Evolutionary conservation across 2,329 filamentous ascomycete species (phyloP), one percentile per base, ranked within the genome.

Genomic region (Ophiosphaerella korrae): DNA sequence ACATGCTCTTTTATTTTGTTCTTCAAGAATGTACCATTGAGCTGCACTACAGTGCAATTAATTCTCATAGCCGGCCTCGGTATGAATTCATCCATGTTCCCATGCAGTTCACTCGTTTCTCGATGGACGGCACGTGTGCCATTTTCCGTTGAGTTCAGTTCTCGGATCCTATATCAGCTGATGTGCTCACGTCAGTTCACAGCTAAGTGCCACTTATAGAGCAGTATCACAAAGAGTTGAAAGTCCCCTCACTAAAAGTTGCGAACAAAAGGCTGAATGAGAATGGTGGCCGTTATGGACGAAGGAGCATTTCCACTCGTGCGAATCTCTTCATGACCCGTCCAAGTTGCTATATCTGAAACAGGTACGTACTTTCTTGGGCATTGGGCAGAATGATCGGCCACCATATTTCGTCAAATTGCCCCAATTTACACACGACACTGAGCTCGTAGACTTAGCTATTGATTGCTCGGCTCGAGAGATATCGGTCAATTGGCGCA

Each of bases 141-240:
- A 29, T 56, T 58, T 58, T 63, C 39, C 45, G 42, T 9, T 54
- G 52, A 31, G 44, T 48, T 31, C 42, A 33, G 12, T 63, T 53
- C 42, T 42, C 38, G 5, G 9, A 32, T 7, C 44, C 18, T 21
- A 21, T 21, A 4, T 21, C 18, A 21, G 18, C 2, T 21, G 18
- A n/a, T 21, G 18, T 4, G 5, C 18, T 4, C 18, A 21, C 18
- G 18, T 57, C 57, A 6, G 43, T 62, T 3, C 53, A 53, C 33
- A 57, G 60, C 32, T 64, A 58, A 57, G 39, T 60, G n/a, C 58
- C 62, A 11, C 60, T 63, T 45, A 50, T 56, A 16, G 57, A 64
- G 54, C 58, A 54, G 2, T 59, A 60, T 26, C 44, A 42, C 31
- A 16, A 42, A 8, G 58, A 62, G 26, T 50, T 36, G 21, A 29